phyloP scores from a whole-genome alignment of 805 yeast genomes.

The Schwanniomyces yamadae region DNA sequence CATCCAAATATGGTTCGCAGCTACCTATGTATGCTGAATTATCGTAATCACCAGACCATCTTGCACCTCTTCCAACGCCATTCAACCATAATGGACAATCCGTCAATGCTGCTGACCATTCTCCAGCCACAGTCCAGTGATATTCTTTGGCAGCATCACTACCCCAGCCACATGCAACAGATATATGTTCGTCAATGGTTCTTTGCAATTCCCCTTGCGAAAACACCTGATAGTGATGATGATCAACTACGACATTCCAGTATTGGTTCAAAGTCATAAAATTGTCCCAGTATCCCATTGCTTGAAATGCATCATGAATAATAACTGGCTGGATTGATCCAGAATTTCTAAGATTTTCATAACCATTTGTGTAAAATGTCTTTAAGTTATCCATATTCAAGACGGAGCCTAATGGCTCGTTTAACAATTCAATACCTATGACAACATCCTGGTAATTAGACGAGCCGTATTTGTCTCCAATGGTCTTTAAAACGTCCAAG shows the following conservation, averaged over 20 bases:
- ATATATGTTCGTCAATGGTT: constrained; percentile 60
- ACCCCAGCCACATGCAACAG: constrained; percentile 32
- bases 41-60: constrained; percentile 66
- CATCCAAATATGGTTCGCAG: constrained; percentile 45
- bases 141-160: constrained; percentile 41
- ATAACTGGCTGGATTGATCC: constrained; percentile 56
- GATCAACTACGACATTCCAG: constrained; percentile 78
- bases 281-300: constrained; percentile 60
- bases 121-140: constrained; percentile 81
- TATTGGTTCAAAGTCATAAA: constrained; percentile 39
- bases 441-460: constrained; percentile 66
- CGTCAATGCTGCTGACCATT: constrained; percentile 89
- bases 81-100: constrained; percentile 89
- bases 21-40: constrained; percentile 51
- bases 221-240: constrained; percentile 90
- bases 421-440: constrained; percentile 78
- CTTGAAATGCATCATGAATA: constrained; percentile 81
- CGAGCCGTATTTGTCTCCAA: constrained; percentile 64
- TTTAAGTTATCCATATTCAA: constrained; percentile 59
- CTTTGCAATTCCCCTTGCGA: constrained; percentile 58
- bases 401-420: constrained; percentile 83
- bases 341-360: constrained; percentile 56
- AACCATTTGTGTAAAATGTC: constrained; percentile 62
- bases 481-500: constrained; percentile 49
- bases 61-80: constrained; percentile 81